phyloP scores from a whole-genome alignment of 345 rosid genomes.

The Sisymbrium irio region DNA sequence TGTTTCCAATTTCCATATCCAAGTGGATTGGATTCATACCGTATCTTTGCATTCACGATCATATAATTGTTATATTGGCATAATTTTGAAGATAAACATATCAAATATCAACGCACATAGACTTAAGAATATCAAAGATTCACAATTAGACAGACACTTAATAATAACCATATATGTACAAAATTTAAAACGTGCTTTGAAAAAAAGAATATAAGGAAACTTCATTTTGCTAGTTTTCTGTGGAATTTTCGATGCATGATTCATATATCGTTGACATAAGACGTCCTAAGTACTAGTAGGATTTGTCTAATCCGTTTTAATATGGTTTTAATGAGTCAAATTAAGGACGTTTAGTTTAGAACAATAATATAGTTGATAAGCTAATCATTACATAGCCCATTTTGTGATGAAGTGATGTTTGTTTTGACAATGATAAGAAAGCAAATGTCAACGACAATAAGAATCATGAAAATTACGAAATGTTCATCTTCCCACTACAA shows the following conservation, averaged over 20 bases:
- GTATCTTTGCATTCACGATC: constrained; percentile 6
- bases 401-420: constrained; percentile 23
- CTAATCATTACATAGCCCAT: constrained; percentile 26
- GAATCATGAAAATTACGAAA: constrained; percentile 21
- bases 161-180: neutral
- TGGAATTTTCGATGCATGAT: constrained; percentile 4
- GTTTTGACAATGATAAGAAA: constrained; percentile 10
- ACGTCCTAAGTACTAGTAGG: neutral
- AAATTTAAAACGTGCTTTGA: neutral
- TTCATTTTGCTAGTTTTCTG: neutral
- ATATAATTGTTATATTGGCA: neutral
- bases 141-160: neutral
- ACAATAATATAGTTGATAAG: neutral
- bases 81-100: neutral
- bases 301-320: neutral
- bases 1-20: constrained; percentile 9
- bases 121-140: neutral
- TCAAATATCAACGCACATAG: neutral
- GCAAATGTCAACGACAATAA: constrained; percentile 34
- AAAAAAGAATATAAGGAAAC: constrained; percentile 1
- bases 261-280: constrained; percentile 9
- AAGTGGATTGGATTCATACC: constrained; percentile 5
- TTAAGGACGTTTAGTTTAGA: constrained; percentile 13
- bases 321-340: constrained; percentile 24
- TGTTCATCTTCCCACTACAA: constrained; percentile 35